Conservation (phyloP, 495 filamentous ascomycete species). For the Tuber borchii region DNA sequence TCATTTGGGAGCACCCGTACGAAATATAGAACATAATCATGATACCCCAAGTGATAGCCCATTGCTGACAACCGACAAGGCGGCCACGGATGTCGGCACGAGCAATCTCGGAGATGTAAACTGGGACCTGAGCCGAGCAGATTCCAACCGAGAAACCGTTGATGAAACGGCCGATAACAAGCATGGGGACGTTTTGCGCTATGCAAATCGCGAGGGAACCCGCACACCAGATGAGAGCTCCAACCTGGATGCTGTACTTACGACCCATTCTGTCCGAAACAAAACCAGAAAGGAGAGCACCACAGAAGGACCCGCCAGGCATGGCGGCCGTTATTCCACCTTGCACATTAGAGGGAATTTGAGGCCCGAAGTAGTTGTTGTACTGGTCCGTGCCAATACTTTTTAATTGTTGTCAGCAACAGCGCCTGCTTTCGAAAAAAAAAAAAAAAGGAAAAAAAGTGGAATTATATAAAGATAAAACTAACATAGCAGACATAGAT, state of each 20-base stretch:
- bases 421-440: neutral
- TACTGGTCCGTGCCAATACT: conserved; percentile 56
- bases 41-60: conserved; percentile 69
- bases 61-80: conserved; percentile 66
- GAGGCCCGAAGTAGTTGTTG: conserved; percentile 55
- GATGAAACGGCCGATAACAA: conserved; percentile 69
- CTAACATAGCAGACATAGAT: conserved; percentile 64
- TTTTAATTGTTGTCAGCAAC: conserved; percentile 8
- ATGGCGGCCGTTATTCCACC: conserved; percentile 58
- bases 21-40: conserved; percentile 78
- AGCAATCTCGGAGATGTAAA: conserved; percentile 69
- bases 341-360: conserved; percentile 35
- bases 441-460: too few relatives aligned
- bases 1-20: conserved; percentile 65
- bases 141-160: conserved; percentile 73
- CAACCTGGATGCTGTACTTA: conserved; percentile 49
- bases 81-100: conserved; percentile 64
- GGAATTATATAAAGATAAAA: neutral
- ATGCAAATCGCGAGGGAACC: conserved; percentile 67
- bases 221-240: conserved; percentile 44
- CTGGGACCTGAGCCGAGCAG: conserved; percentile 71
- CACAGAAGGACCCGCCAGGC: conserved; percentile 69
- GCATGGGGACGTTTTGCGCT: conserved; percentile 67
- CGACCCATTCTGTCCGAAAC: conserved; percentile 63
- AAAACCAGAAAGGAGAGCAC: conserved; percentile 60